Evolutionary conservation across 768 basidiomycete species (phyloP).

Genomic region (Mycena venus): DNA sequence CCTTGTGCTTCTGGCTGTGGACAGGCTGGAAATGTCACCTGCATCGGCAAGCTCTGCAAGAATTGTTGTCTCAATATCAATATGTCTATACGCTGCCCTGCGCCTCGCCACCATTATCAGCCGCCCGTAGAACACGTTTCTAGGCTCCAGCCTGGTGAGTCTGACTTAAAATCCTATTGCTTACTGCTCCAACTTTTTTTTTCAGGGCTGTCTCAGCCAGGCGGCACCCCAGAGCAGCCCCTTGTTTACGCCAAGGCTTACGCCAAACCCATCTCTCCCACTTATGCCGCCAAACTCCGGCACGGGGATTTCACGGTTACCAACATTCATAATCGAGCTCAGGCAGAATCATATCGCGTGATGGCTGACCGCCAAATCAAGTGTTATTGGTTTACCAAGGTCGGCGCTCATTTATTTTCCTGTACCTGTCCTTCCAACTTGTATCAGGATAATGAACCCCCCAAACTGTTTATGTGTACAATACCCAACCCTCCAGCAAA

Average conservation of each 20-base stretch:
- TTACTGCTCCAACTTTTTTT: too few species aligned
- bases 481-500: neutral
- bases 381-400: neutral
- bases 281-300: neutral
- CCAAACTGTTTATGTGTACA: neutral
- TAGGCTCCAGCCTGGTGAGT: neutral
- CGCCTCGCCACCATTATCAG: neutral
- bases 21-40: neutral
- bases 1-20: neutral
- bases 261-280: neutral
- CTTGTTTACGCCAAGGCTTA: neutral
- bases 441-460: neutral
- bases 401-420: neutral
- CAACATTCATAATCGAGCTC: neutral
- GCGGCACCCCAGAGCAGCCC: neutral
- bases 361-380: neutral
- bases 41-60: neutral
- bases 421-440: neutral
- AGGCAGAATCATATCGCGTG: neutral
- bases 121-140: neutral
- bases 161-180: too few species aligned
- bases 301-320: neutral
- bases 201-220: too few species aligned
- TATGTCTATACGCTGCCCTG: neutral
- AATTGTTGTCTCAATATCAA: neutral